Base-by-base conservation (phyloP, 192 early-diverging fungal species). In the Lobosporangium transversale region DNA sequence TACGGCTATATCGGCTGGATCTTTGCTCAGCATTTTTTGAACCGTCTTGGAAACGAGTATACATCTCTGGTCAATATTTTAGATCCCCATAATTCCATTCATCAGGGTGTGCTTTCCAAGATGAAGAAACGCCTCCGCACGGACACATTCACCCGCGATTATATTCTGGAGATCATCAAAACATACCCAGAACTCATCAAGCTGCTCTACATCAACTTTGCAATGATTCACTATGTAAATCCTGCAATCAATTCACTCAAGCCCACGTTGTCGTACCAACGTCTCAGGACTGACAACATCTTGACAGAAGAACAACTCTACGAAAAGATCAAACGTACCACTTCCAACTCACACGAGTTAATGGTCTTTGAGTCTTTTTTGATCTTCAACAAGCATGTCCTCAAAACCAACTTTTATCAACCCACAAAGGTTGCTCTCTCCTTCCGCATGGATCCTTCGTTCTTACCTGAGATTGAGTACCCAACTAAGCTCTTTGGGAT, bases 361-460 rank as follows among this genome's bases (percentile, higher is more conserved):
- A 95, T 95, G 88, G 95, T 94, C 59, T 90, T 99, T 81, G 93
- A 98, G 80, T 90, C 95, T 2, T 92, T 97, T 83, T 76, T 99
- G n/a, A 92, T 92, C 53, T 98, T 99, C 85, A 99, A 99, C 89
- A 86, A 92, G 83, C 94, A 97, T 78, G 93, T 98, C 29, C 88
- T 98, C 70, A 99, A 99, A 88, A 99, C 97, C 82, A 99, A 99
- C 88, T 98, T 99, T 78, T 99, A 98, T 85, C 96, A 99, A 83
- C 92, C 95, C 24, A 97, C 97, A 78, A 99, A 99, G 89, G 97
- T 99, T 14, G 97, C 97, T 3, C 88, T 99, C 32, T 96, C 95
- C 29, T 99, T 99, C 92, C 91, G 97, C 62, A 86, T 99, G 86
- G 93, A 98, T 67, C 92, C 97, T 2, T 62, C 84, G 12, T 98